These are phyloP conservation scores for Secale cereale DNA, from an alignment of 176 grass and related monocot species.

Conservation along the genomic window DNA sequence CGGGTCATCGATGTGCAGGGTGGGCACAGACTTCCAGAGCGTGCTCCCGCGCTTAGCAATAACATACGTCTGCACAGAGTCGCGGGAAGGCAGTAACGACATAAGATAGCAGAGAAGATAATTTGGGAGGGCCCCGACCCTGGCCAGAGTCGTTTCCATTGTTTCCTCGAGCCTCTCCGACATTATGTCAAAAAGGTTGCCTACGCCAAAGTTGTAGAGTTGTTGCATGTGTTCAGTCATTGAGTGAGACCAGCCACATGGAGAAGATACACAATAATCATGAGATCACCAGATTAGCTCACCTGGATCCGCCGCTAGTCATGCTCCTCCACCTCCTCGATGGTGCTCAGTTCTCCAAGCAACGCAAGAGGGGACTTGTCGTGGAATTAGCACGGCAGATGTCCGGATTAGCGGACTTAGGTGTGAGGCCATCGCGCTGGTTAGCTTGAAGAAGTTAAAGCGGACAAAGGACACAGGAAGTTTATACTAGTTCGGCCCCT, in stretches of 20 bases:
- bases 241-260: neutral
- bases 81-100: neutral
- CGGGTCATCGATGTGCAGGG: neutral
- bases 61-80: neutral
- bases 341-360: neutral
- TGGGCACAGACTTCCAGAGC: neutral
- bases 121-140: neutral
- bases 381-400: no score
- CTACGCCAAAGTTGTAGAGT: neutral
- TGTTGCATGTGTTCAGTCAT: neutral
- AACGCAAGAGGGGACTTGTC: neutral
- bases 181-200: neutral
- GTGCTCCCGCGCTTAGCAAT: neutral
- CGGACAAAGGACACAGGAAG: no score
- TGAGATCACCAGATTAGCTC: neutral
- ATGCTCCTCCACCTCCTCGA: neutral
- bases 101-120: neutral
- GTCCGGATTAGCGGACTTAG: no score
- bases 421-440: no score
- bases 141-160: neutral
- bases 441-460: no score
- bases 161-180: neutral
- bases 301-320: neutral
- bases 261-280: neutral
- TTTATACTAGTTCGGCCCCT: no score